phyloP scores from a whole-genome alignment of 2,329 filamentous ascomycete genomes.

The Sordariomycetes sp. region DNA sequence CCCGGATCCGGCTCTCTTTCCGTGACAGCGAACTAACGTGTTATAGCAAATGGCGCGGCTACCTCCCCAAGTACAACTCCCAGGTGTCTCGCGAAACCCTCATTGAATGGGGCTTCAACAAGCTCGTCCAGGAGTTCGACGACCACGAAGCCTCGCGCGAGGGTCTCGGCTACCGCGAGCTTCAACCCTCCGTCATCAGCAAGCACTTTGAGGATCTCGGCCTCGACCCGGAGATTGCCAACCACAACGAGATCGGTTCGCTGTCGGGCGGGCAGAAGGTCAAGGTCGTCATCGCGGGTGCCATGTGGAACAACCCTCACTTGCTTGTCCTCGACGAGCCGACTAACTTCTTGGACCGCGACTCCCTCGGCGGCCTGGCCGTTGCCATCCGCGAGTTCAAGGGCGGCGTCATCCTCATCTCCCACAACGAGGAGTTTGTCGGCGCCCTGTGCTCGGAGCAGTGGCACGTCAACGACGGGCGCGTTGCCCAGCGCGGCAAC shows the following conservation, averaged over 20 bases:
- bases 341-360: constrained; percentile 97
- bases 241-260: constrained; percentile 96
- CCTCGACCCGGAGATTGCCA: constrained; percentile 93
- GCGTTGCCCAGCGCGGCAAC: constrained; percentile 75
- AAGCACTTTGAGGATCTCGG: constrained; percentile 98
- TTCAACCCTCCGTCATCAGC: constrained; percentile 87
- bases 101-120: constrained; percentile 75
- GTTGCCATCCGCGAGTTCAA: constrained; percentile 97
- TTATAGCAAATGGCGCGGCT: constrained; percentile 73
- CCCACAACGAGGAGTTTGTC: constrained; percentile 98
- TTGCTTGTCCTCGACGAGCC: constrained; percentile 95
- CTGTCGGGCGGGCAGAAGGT: constrained; percentile 97
- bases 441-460: constrained; percentile 92
- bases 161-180: constrained; percentile 88
- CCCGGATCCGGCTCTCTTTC: not conserved
- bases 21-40: not conserved
- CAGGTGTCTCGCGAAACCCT: constrained; percentile 92
- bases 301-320: constrained; percentile 99
- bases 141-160: constrained; percentile 98
- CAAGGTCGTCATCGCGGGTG: constrained; percentile 93
- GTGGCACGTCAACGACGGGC: constrained; percentile 86
- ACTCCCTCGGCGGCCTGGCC: constrained; percentile 93
- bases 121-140: constrained; percentile 95
- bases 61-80: constrained; percentile 87
- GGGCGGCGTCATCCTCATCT: constrained; percentile 98